Percentiles rank a stretch among this genome's conserved stretches.
Conservation (phyloP, 768 basidiomycete genomes). For the Boletellus emodensis region DNA sequence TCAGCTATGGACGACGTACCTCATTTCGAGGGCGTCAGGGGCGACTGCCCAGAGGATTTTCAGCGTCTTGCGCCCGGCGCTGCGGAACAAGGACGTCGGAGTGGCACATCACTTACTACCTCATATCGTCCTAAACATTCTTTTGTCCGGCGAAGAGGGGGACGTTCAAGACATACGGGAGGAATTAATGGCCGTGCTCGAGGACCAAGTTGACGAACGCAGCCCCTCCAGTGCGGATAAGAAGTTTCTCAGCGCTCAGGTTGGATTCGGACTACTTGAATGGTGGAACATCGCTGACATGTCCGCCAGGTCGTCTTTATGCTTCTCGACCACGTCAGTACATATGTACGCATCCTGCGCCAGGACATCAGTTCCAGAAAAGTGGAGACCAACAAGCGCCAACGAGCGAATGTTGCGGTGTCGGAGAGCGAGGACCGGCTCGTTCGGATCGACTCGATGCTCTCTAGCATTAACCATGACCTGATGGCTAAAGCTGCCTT, state of each 20-base stretch:
- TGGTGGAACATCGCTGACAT: not conserved
- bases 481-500: slow-evolving; percentile 93
- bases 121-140: slow-evolving; percentile 82
- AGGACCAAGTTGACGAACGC: slow-evolving; percentile 73
- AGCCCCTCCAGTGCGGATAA: slow-evolving; percentile 69
- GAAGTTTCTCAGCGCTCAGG: slow-evolving; percentile 91
- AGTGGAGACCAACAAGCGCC: slow-evolving; percentile 45
- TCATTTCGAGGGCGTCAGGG: slow-evolving; percentile 66
- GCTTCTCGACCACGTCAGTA: slow-evolving; percentile 91
- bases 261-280: slow-evolving; percentile 28
- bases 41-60: slow-evolving; percentile 66
- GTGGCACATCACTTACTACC: slow-evolving; percentile 91
- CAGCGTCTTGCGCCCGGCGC: slow-evolving; percentile 67
- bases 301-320: slow-evolving; percentile 82
- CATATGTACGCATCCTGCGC: slow-evolving; percentile 76
- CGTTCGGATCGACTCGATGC: slow-evolving; percentile 68
- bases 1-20: slow-evolving; percentile 79
- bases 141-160: slow-evolving; percentile 67
- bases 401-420: slow-evolving; percentile 36
- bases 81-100: slow-evolving; percentile 87
- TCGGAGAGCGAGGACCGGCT: slow-evolving; percentile 56
- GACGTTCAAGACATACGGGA: slow-evolving; percentile 61
- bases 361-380: slow-evolving; percentile 56
- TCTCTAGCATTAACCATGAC: slow-evolving; percentile 79
- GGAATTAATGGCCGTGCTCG: slow-evolving; percentile 78